Conservation (phyloP, 2,329 filamentous ascomycete species). For the Alternaria brassicae region DNA sequence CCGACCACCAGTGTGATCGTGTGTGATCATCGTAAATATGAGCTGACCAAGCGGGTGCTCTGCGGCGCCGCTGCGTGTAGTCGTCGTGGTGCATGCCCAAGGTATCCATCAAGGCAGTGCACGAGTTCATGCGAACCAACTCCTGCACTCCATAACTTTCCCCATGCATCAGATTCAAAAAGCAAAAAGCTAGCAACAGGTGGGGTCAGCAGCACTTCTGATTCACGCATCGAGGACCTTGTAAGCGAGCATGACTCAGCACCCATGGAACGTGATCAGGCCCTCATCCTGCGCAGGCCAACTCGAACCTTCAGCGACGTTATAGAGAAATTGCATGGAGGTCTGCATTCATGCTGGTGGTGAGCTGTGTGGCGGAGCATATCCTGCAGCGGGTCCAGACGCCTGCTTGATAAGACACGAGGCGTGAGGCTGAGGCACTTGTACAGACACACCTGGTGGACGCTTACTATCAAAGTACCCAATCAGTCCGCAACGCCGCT, state of each 20-base stretch:
- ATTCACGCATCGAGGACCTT: constrained; percentile 3
- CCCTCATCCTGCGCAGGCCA: background rate
- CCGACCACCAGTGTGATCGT: constrained; percentile 15
- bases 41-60: constrained; percentile 19
- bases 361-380: constrained; percentile 7
- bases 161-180: constrained; percentile 6
- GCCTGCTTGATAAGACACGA: constrained; percentile 4
- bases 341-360: constrained; percentile 16
- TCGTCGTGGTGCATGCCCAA: constrained; percentile 4
- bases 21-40: constrained; percentile 19
- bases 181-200: constrained; percentile 1
- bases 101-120: constrained; percentile 7
- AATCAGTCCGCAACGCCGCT: background rate
- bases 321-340: constrained; percentile 16
- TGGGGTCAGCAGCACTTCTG: background rate
- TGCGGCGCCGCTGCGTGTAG: constrained; percentile 17
- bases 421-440: constrained; percentile 14
- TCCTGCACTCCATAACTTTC: background rate
- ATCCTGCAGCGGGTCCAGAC: constrained; percentile 2
- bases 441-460: background rate
- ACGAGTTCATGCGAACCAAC: constrained; percentile 8
- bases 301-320: background rate
- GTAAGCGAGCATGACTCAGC: constrained; percentile 4
- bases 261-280: constrained; percentile 4
- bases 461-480: background rate